A percentile compares a stretch with the other conserved stretches of the same genome.
Conservation (phyloP, 2,329 filamentous ascomycete species). For the Bipolaris sorokiniana region DNA sequence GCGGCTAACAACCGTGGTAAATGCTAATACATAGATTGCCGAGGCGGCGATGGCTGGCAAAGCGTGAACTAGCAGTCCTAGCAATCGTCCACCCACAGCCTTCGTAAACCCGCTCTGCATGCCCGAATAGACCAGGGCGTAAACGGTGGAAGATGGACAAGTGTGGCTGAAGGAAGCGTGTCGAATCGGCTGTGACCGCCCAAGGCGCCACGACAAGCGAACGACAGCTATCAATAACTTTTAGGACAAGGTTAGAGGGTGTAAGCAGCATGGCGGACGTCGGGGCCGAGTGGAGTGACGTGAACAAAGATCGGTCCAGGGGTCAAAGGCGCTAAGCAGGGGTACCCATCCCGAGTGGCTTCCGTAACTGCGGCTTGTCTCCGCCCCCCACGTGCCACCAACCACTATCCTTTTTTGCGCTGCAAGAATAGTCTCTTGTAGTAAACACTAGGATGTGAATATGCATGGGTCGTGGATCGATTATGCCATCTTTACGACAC, state of each 20-base stretch:
- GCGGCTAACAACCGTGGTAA: not conserved
- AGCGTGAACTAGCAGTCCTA: not conserved
- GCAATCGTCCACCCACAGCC: not conserved
- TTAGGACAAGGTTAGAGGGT: constrained; percentile 5
- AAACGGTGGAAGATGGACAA: not conserved
- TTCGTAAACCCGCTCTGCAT: not conserved
- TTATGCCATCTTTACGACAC: constrained; percentile 8
- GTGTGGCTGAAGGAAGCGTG: constrained; percentile 14
- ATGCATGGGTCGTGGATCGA: constrained; percentile 23
- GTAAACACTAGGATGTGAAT: constrained; percentile 3
- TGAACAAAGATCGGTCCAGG: constrained; percentile 24
- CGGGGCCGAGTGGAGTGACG: constrained; percentile 22
- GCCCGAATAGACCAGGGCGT: constrained; percentile 5
- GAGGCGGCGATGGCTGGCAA: constrained; percentile 5
- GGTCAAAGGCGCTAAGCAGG: constrained; percentile 14
- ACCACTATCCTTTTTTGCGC: constrained; percentile 7
- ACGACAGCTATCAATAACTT: constrained; percentile 8
- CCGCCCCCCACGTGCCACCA: constrained; percentile 14
- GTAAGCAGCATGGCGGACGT: constrained; percentile 20
- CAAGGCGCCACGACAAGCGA: constrained; percentile 6
- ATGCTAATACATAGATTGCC: not conserved
- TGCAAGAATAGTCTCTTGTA: not conserved
- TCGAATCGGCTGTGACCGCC: constrained; percentile 1
- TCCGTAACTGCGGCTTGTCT: constrained; percentile 23
- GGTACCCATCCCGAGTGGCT: constrained; percentile 20